Evolutionary conservation across 1,284 basidiomycete genomes (phyloP).

Genomic region (Takashimella koratensis): DNA sequence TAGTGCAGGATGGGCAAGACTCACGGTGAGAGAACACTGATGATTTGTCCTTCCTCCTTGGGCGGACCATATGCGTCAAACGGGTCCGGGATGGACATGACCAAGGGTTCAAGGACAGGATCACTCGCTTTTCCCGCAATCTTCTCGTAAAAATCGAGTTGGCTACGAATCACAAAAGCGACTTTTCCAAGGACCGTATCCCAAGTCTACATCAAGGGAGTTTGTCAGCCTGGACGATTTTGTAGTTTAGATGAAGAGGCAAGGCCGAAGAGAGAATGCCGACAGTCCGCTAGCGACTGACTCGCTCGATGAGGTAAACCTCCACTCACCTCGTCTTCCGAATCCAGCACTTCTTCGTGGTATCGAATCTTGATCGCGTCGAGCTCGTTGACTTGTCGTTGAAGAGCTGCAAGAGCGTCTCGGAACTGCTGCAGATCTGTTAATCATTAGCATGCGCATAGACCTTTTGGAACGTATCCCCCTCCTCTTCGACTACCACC

Average conservation of each 20-base stretch:
- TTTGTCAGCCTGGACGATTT: not conserved
- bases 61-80: constrained; percentile 88
- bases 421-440: constrained; percentile 80
- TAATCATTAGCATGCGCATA: not conserved
- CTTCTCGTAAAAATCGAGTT: constrained; percentile 50
- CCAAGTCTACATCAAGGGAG: constrained; percentile 66
- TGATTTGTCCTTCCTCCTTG: constrained; percentile 83
- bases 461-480: not conserved
- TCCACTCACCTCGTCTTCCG: constrained; percentile 67
- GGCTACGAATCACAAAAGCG: constrained; percentile 45
- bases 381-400: constrained; percentile 66
- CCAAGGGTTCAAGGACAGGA: constrained; percentile 83
- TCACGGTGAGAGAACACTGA: constrained; percentile 80
- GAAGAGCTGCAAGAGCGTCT: constrained; percentile 74
- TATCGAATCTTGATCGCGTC: constrained; percentile 51
- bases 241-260: not conserved
- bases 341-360: constrained; percentile 71
- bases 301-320: no score
- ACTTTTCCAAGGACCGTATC: constrained; percentile 80
- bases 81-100: constrained; percentile 84
- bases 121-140: constrained; percentile 71
- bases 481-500: no score
- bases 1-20: no score
- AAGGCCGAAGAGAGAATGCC: no score
- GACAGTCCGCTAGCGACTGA: no score